Conservation (phyloP, 2,329 filamentous ascomycete genomes). For the Plectosphaerella sp. region DNA sequence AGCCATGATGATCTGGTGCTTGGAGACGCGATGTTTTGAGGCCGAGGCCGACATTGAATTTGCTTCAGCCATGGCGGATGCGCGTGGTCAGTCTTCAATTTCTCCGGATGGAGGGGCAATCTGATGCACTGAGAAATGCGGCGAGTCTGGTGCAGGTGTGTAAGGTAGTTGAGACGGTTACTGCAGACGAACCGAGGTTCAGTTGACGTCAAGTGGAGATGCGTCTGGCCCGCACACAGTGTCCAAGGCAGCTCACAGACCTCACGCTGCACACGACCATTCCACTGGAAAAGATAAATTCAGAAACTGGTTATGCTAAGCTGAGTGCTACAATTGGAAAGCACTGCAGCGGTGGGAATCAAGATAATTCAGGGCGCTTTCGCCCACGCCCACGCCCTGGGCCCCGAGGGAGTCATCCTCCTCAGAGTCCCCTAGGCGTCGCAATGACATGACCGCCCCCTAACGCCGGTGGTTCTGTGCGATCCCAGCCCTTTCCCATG, state of each 20-base stretch:
- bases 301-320: neutral
- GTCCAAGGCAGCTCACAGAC: no score
- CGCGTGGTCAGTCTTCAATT: neutral
- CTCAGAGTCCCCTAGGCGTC: neutral
- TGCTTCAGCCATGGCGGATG: slow-evolving; percentile 16
- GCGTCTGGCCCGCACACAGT: no score
- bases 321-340: neutral
- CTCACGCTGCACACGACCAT: neutral
- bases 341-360: neutral
- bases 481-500: neutral
- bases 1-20: slow-evolving; percentile 64
- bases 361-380: neutral
- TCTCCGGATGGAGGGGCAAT: neutral
- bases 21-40: slow-evolving; percentile 50
- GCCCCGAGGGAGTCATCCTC: no score
- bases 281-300: neutral
- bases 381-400: neutral
- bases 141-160: neutral
- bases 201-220: neutral
- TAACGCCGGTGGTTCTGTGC: slow-evolving; percentile 13
- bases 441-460: neutral
- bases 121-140: neutral
- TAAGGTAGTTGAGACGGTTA: neutral
- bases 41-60: slow-evolving; percentile 22
- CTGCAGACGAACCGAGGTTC: neutral